phyloP scores from a whole-genome alignment of 306 rosid genomes.

The Trifolium repens region DNA sequence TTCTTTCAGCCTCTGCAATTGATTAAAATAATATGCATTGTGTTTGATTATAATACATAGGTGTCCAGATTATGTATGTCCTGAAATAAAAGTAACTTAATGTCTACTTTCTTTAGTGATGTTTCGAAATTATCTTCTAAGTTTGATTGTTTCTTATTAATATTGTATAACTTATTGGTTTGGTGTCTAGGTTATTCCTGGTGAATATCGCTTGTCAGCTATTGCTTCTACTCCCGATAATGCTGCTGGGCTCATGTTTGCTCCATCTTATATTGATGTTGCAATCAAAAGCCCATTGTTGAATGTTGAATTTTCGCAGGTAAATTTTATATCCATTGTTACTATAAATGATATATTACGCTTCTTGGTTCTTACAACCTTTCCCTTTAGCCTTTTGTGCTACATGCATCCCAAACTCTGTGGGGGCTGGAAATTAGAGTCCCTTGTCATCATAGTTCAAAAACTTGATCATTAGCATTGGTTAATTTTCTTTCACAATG shows the following conservation, averaged over 20 bases:
- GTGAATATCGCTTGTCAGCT: constrained; percentile 95
- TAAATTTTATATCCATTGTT: constrained; percentile 40
- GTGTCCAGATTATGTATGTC: constrained; percentile 6
- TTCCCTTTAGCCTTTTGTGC: constrained; percentile 8
- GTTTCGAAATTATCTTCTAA: constrained; percentile 24
- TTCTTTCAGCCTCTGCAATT: constrained; percentile 33
- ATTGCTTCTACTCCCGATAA: constrained; percentile 76
- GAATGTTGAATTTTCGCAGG: constrained; percentile 89
- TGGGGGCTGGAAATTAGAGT: constrained; percentile 29
- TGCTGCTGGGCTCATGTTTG: constrained; percentile 83
- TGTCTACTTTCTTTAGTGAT: constrained; percentile 25
- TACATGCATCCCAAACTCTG: constrained; percentile 37
- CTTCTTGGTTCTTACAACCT: constrained; percentile 11
- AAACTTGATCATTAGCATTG: background rate
- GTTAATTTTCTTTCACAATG: constrained; percentile 21
- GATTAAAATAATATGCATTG: constrained; percentile 2
- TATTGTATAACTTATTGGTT: constrained; percentile 30
- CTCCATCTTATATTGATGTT: constrained; percentile 82
- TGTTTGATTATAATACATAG: constrained; percentile 17
- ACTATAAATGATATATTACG: constrained; percentile 9
- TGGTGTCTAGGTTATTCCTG: constrained; percentile 74
- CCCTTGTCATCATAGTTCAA: constrained; percentile 21
- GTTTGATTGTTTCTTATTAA: constrained; percentile 26
- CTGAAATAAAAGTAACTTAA: constrained; percentile 21
- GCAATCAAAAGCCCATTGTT: constrained; percentile 75